Conservation (phyloP, 2,329 filamentous ascomycete species). For the Apiospora malaysiana region DNA sequence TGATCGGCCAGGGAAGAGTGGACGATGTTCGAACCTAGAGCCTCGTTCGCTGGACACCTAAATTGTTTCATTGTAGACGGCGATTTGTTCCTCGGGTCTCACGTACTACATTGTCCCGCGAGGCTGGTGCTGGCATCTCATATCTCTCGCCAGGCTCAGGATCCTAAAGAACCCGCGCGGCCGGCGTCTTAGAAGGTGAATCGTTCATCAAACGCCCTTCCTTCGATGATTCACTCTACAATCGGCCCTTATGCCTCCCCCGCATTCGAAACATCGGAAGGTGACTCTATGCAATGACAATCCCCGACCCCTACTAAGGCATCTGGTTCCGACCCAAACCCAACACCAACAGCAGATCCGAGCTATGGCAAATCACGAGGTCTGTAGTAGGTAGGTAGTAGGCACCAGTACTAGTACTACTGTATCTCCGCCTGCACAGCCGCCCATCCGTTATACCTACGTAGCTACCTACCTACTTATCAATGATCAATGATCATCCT, state of each 20-base stretch:
- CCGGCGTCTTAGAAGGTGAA: not conserved
- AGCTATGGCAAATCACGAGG: not conserved
- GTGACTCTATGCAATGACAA: not conserved
- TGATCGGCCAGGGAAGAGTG: not conserved
- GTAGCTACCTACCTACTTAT: too few species aligned
- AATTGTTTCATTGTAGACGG: conserved; percentile 3
- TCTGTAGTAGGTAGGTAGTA: not conserved
- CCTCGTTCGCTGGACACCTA: not conserved
- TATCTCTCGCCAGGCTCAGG: conserved; percentile 2
- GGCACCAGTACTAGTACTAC: not conserved
- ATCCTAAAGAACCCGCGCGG: not conserved
- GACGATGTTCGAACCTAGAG: conserved; percentile 1
- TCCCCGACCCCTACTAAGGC: not conserved
- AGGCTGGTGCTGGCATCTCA: conserved; percentile 1
- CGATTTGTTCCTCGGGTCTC: not conserved
- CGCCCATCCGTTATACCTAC: not conserved
- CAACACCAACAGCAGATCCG: not conserved
- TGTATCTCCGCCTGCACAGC: not conserved
- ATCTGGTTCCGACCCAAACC: not conserved
- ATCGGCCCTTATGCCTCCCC: conserved; percentile 8
- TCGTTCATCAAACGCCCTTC: conserved; percentile 7
- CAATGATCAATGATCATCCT: not conserved
- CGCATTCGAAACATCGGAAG: not conserved
- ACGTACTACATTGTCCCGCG: not conserved
- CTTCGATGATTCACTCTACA: not conserved